Base-by-base conservation (phyloP, 495 filamentous ascomycete species). In the Lophiostoma macrostomum region DNA sequence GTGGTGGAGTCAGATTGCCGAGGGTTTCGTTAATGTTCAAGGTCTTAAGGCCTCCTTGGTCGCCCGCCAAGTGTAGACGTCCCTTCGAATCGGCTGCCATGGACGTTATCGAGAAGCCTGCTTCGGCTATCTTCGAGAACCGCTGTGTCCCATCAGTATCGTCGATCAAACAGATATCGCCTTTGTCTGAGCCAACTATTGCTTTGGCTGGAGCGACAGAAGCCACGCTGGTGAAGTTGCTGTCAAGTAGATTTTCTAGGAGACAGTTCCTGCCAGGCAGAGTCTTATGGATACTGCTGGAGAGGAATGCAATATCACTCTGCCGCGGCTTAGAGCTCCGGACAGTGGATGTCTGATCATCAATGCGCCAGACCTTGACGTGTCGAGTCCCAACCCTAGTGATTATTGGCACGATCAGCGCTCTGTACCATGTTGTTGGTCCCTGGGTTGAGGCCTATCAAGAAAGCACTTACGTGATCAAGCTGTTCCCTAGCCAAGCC, bases 341-440 rank as follows among this genome's bases (percentile, higher is more conserved):
- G 12, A 77, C 77, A 10, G 63, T 71, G 41, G 73, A 57, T 60
- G 66, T 64, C 11, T 57, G 65, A 8, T 88, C 84, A 25, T 91
- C 87, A 14, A 90, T 79, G 57, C 86, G 79, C 93, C 93, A 98
- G 25, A 94, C 79, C 68, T 97, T 98, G 61, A 96, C 82, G 73
- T 96, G 90, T 42, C 93, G 81, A 36, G 91, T 86, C 14, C 93
- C 93, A 22, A 88, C 77, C 24, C 84, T 90, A 37, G 34, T 22
- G 27, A 39, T 11, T 3, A 36, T 60, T 38, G 78, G 52, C 28
- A 20, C 45, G 19, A 6, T 28, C 13, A 27, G 12, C 16, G 5
- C 32, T 27, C 18, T 28, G 5, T n/a, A n/a, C n/a, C n/a, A n/a
- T n/a, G n/a, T n/a, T n/a, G n/a, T n/a, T n/a, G n/a, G n/a, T n/a